phyloP scores from a whole-genome alignment of 371 early-diverging fungal genomes.

The Mucor lusitanicus region DNA sequence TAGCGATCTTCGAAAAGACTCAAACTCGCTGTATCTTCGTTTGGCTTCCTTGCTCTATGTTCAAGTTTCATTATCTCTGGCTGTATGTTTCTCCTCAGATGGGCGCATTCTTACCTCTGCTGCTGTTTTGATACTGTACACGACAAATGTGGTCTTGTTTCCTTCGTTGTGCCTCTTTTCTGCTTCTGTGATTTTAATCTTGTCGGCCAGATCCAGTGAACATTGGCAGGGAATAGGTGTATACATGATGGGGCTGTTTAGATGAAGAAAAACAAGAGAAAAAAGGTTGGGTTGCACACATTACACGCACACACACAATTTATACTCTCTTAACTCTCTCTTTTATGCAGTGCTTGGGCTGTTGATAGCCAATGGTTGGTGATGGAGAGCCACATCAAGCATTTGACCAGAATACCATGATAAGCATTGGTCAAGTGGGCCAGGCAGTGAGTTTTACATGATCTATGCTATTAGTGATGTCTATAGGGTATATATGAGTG shows the following conservation, averaged over 20 bases:
- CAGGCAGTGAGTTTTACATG: neutral
- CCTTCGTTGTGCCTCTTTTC: neutral
- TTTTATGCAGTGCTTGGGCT: neutral
- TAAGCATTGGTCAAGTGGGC: neutral
- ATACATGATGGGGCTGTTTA: neutral
- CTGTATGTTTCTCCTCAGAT: neutral
- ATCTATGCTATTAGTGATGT: no score
- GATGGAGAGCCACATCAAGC: neutral
- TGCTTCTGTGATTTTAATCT: neutral
- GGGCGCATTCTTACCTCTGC: neutral
- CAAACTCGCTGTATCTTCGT: conserved; percentile 90
- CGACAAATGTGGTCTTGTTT: neutral
- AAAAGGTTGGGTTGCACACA: neutral
- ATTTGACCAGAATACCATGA: neutral
- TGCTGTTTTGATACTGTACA: neutral
- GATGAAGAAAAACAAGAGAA: neutral
- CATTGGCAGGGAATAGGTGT: neutral
- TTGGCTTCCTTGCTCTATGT: conserved; percentile 37
- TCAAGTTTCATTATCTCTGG: neutral
- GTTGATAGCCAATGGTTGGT: neutral
- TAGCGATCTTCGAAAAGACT: conserved; percentile 81
- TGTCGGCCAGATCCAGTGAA: neutral
- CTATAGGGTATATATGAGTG: no score
- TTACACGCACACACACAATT: neutral
- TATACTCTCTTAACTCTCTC: neutral